Base-by-base conservation (phyloP, 352 stramenopile species). In the Phytophthora ohioensis region DNA sequence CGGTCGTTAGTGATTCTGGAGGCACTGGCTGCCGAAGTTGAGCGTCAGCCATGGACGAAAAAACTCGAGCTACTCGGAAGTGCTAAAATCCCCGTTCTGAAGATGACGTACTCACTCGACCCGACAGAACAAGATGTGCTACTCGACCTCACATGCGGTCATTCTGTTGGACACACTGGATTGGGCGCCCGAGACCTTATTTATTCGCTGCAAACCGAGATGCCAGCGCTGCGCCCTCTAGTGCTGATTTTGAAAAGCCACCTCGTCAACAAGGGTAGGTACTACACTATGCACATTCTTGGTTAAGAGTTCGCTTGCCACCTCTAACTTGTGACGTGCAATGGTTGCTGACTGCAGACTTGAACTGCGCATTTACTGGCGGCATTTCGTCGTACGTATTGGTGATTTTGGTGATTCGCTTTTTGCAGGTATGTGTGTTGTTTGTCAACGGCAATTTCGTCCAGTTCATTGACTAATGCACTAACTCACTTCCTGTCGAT, bases 31-130 rank as follows among this genome's bases (percentile, higher is more conserved):
- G 76, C 86, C 39, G 88, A 91, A 52, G 65, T 99, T 10, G 91
- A 93, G 42, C 75, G 71, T 13, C 89, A 96, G 41, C 34, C 75
- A 1, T 97, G 91, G 87, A 84, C 77, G 5, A 87, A 87, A 57
- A 88, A 88, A 30, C 91, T 99, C 13, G 98, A 99, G 57, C 73
- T 99, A 31, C 95, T 99, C 36, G 89, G 92, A 59, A 85, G 91
- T 55, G 98, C 97, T 36, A 95, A 97, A 65, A 98, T 99, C 39
- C 97, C 97, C 15, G 95, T 99, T 42, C 92, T 99, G 54, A 99
- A 99, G 75, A 91, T 99, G 43, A 83, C 87, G 2, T 93, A 79
- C 52, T 67, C 65, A 43, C 63, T 78, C 13, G 49, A 71, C 4
- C 64, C 62, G 12, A 74, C 71, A 13, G 69, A 80, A 21, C 32